phyloP scores from a whole-genome alignment of 257 asterid genomes.

The Solanum acaule region DNA sequence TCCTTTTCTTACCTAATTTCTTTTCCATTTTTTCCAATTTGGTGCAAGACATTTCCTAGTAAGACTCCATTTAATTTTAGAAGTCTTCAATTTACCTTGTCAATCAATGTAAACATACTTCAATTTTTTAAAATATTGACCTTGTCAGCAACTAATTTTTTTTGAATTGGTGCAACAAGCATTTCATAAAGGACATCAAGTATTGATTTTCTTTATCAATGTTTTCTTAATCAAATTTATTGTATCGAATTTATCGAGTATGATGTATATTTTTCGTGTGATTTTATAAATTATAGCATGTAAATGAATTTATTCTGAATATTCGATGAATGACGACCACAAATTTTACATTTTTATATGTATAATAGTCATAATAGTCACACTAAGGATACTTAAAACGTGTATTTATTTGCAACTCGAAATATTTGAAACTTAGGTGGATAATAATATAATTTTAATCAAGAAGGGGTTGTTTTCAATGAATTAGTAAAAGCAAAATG shows the following conservation, averaged over 20 bases:
- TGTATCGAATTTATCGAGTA: rapidly evolving
- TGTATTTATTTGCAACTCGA: neutral
- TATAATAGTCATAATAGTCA: neutral
- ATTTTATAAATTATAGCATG: too few species aligned
- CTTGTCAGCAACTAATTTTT: neutral
- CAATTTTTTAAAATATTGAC: neutral
- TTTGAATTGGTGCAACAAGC: neutral
- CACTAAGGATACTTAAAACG: neutral
- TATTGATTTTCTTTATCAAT: neutral
- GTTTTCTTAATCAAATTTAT: neutral
- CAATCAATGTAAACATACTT: neutral
- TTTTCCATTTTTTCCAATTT: neutral
- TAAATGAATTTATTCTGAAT: neutral
- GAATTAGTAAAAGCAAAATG: neutral
- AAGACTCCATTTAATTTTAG: neutral
- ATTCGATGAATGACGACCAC: rapidly evolving
- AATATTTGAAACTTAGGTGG: neutral
- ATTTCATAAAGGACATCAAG: neutral
- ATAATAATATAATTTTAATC: neutral
- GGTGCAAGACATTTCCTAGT: neutral
- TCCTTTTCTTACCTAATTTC: neutral
- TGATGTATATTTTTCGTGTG: neutral
- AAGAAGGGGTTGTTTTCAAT: neutral
- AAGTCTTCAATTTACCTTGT: neutral
- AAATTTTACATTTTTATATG: neutral